phyloP scores from a whole-genome alignment of 2,329 filamentous ascomycete species.

The Epichloe glyceriae region DNA sequence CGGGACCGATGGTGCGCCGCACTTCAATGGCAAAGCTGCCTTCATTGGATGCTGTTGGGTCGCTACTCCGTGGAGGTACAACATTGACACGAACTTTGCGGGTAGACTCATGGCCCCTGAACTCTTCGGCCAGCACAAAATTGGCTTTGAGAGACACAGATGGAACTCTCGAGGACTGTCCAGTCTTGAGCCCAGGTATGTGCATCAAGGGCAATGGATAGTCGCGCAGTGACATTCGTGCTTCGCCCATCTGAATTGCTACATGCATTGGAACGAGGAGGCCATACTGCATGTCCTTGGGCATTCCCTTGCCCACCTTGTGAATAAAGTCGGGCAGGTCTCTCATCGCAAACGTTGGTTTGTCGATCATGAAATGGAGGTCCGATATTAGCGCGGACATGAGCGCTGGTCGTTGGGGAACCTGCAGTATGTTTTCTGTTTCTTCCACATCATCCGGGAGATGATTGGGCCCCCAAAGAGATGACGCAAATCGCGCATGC shows the following conservation, averaged over 20 bases:
- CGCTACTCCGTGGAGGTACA: conserved; percentile 53
- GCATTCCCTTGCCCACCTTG: conserved; percentile 92
- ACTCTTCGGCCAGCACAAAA: conserved; percentile 94
- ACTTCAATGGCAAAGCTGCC: conserved; percentile 75
- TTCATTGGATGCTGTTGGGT: conserved; percentile 39
- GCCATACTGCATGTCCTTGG: conserved; percentile 78
- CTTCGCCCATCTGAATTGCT: conserved; percentile 81
- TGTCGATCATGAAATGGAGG: conserved; percentile 74
- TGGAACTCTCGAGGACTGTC: conserved; percentile 68
- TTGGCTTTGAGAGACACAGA: conserved; percentile 76
- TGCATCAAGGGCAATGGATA: conserved; percentile 89
- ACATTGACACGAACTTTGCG: conserved; percentile 73
- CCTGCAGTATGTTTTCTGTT: conserved; percentile 70
- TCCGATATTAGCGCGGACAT: conserved; percentile 74
- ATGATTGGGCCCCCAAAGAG: conserved; percentile 70
- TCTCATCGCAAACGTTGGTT: conserved; percentile 76
- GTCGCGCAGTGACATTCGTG: conserved; percentile 72
- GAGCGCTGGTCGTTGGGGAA: conserved; percentile 73
- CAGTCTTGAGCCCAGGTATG: conserved; percentile 67
- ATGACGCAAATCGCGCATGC: conserved; percentile 66
- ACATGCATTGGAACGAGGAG: conserved; percentile 83
- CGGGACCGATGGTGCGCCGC: conserved; percentile 78
- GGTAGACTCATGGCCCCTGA: conserved; percentile 64
- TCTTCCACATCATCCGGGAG: conserved; percentile 72
- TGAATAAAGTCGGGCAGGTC: conserved; percentile 77